phyloP scores from a whole-genome alignment of 2,329 filamentous ascomycete genomes.

The Huntiella bhutanensis region DNA sequence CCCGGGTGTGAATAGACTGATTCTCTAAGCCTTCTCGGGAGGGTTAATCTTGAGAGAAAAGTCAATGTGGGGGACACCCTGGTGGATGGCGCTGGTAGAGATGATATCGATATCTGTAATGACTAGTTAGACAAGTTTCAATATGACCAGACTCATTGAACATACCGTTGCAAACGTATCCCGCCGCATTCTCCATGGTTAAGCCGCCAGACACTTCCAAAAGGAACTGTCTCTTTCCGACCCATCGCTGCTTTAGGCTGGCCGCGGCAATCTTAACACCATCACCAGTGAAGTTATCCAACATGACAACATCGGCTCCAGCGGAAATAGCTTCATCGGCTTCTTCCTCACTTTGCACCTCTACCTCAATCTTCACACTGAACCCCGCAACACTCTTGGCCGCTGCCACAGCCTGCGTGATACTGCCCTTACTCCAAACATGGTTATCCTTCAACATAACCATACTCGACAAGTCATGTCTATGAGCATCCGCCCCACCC shows the following conservation, averaged over 20 bases:
- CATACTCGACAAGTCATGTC: constrained; percentile 84
- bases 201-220: constrained; percentile 87
- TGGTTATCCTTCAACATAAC: constrained; percentile 99
- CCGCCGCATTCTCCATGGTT: constrained; percentile 63
- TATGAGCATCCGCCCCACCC: constrained; percentile 77
- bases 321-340: constrained; percentile 81
- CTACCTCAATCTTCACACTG: constrained; percentile 79
- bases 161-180: constrained; percentile 58
- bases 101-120: constrained; percentile 75
- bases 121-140: constrained; percentile 13
- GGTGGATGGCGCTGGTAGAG: constrained; percentile 91
- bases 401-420: constrained; percentile 66
- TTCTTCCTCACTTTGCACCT: constrained; percentile 74
- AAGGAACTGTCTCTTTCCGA: constrained; percentile 52
- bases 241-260: constrained; percentile 64
- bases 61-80: constrained; percentile 83
- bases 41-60: constrained; percentile 73
- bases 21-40: constrained; percentile 6
- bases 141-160: constrained; percentile 11
- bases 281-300: constrained; percentile 81
- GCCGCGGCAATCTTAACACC: constrained; percentile 57
- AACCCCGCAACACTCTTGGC: constrained; percentile 77
- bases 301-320: constrained; percentile 89
- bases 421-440: constrained; percentile 77
- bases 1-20: neutral